Percentiles rank a stretch among this genome's conserved stretches.
Evolutionary conservation across 2,329 filamentous ascomycete species (phyloP).

Genomic region (Penicillium sp.): DNA sequence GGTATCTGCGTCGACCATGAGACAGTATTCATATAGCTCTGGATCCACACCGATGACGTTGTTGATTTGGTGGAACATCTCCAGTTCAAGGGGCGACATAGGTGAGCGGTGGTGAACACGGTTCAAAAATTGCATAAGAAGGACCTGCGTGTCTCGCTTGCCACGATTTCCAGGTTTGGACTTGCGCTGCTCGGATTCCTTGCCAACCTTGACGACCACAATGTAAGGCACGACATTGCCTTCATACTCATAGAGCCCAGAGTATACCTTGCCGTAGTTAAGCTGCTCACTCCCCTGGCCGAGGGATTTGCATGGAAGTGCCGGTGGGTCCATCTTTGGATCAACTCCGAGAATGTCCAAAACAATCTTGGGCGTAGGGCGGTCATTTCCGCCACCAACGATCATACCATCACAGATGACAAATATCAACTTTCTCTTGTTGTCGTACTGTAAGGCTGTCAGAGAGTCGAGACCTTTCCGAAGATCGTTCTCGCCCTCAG

Average conservation of each 20-base stretch:
- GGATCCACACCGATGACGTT: slow-evolving; percentile 98
- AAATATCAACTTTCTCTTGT: slow-evolving; percentile 93
- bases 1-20: slow-evolving; percentile 98
- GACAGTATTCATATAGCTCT: slow-evolving; percentile 91
- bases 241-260: slow-evolving; percentile 94
- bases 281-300: slow-evolving; percentile 86
- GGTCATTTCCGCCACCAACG: slow-evolving; percentile 96
- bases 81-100: slow-evolving; percentile 93
- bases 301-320: slow-evolving; percentile 89
- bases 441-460: slow-evolving; percentile 91
- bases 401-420: slow-evolving; percentile 99
- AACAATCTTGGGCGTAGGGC: slow-evolving; percentile 91
- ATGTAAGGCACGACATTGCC: slow-evolving; percentile 96
- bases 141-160: slow-evolving; percentile 95
- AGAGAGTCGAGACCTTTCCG: slow-evolving; percentile 91
- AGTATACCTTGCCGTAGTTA: slow-evolving; percentile 98
- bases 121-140: slow-evolving; percentile 97
- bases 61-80: slow-evolving; percentile 99
- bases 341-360: slow-evolving; percentile 96
- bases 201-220: slow-evolving; percentile 94
- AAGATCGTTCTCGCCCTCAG: slow-evolving; percentile 92
- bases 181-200: slow-evolving; percentile 88
- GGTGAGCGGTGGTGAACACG: slow-evolving; percentile 89
- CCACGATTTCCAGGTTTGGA: slow-evolving; percentile 95
- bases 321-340: slow-evolving; percentile 91